phyloP scores from a whole-genome alignment of 495 filamentous ascomycete genomes.

The Talaromyces trachyspermus region DNA sequence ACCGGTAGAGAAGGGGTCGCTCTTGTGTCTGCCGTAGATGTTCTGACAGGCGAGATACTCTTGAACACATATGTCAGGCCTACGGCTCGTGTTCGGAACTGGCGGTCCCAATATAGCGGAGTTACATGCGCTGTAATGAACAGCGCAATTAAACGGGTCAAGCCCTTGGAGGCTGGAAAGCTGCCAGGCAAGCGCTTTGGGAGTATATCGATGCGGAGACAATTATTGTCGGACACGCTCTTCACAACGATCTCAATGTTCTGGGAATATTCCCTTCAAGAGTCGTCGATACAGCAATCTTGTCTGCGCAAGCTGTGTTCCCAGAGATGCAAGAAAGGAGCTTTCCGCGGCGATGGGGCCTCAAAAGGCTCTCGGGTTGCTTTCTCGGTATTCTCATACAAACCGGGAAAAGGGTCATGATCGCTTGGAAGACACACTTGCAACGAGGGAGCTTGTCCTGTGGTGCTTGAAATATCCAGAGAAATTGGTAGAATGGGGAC shows the following conservation, averaged over 20 bases:
- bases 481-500: constrained; percentile 15
- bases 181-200: constrained; percentile 32
- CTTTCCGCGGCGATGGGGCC: constrained; percentile 14
- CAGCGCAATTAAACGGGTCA: constrained; percentile 21
- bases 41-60: constrained; percentile 39
- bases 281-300: constrained; percentile 32
- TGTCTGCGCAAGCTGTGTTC: constrained; percentile 19
- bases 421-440: constrained; percentile 33
- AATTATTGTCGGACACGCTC: constrained; percentile 38
- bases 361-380: constrained; percentile 24
- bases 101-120: constrained; percentile 31
- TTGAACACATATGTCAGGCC: constrained; percentile 36
- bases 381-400: constrained; percentile 29
- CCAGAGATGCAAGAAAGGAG: constrained; percentile 7
- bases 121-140: constrained; percentile 23
- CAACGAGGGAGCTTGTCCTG: constrained; percentile 32
- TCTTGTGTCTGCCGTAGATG: constrained; percentile 34
- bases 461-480: constrained; percentile 26
- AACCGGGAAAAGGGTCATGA: constrained; percentile 24
- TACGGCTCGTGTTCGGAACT: constrained; percentile 21
- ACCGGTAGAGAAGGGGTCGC: constrained; percentile 13
- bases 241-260: constrained; percentile 35
- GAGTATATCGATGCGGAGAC: constrained; percentile 30
- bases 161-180: constrained; percentile 31
- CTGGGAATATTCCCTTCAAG: constrained; percentile 34